A percentile compares a stretch with the other conserved stretches of the same genome.
phyloP scores from a whole-genome alignment of 1,284 basidiomycete species.

The Vanrija sp. region DNA sequence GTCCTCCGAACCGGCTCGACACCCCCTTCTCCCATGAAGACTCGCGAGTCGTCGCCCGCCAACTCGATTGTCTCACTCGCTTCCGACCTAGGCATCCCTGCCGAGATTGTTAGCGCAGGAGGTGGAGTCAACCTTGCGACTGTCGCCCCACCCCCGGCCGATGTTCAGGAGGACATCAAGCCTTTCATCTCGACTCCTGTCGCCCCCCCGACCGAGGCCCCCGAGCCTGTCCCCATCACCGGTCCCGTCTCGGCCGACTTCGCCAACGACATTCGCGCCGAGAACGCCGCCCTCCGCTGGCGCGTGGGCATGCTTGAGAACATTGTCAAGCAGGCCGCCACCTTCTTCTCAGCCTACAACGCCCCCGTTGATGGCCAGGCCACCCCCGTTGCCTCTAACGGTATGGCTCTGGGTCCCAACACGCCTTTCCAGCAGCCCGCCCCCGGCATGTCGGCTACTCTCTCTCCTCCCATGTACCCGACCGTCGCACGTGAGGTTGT shows the following conservation, averaged over 20 bases:
- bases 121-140: constrained; percentile 39
- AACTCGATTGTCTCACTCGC: constrained; percentile 35
- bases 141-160: constrained; percentile 37
- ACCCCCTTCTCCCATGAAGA: constrained; percentile 11
- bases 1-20: constrained; percentile 25
- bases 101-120: constrained; percentile 29
- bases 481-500: constrained; percentile 13
- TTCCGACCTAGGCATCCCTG: constrained; percentile 34
- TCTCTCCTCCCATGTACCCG: constrained; percentile 30
- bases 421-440: constrained; percentile 3
- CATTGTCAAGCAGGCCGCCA: constrained; percentile 43
- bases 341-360: constrained; percentile 26
- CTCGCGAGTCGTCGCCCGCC: constrained; percentile 32
- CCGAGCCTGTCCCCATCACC: constrained; percentile 3
- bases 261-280: constrained; percentile 19
- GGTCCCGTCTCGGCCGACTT: not conserved
- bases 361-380: constrained; percentile 5
- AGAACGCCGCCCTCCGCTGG: constrained; percentile 37
- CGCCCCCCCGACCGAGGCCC: constrained; percentile 1
- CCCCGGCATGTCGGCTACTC: constrained; percentile 27
- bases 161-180: constrained; percentile 33
- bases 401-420: constrained; percentile 5
- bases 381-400: not conserved
- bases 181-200: constrained; percentile 12
- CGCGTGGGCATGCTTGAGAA: constrained; percentile 38